Evolutionary conservation across 495 filamentous ascomycete species (phyloP), one percentile per base, ranked within the genome.

Genomic region (Hypoxylon trugodes): DNA sequence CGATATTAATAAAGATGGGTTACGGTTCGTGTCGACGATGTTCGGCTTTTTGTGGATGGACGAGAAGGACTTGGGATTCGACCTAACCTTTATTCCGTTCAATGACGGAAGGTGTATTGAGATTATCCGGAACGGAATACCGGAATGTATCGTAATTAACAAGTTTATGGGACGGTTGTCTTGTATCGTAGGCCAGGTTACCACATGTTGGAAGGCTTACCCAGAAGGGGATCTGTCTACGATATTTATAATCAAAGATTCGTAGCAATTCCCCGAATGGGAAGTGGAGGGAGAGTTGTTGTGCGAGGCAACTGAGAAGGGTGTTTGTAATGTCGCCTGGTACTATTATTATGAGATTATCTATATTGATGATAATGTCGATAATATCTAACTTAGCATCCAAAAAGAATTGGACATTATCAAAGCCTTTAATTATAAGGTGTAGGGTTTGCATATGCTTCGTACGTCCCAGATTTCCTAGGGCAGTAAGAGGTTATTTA

Each of bases 41-140:
- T 73, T 85, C 15, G 72, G 73, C 24, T 81, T 78, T 71, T 73
- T 82, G 36, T 80, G 55, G 66, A 80, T 83, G 72, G 76, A 68
- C 50, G 59, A 81, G 38, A 69, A 78, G 58, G 54, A 84, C 58
- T 69, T 81, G 42, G 75, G 81, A 30, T 81, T 82, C 59, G 76
- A 82, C 59, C 77, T 77, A 61, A 80, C 77, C 16, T 75, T 82
- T 42, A 70, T 72, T 15, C 71, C 67, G 43, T 51, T 43, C 25
- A 51, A 72, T 25, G 71, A 57, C 60, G 42, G 73, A 28, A 25
- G 61, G 24, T 78, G 74, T 56, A 72, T 82, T 32, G 69, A 79
- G 53, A 76, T 80, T 30, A 40, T 68, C 21, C 68, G 70, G 58
- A 61, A 79, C 19, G 68, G 63, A 36, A 25, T 59, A 26, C 73